A percentile compares a stretch with the other conserved stretches of the same genome.
Conservation (phyloP, 2,329 filamentous ascomycete genomes). For the Didymella exigua region DNA sequence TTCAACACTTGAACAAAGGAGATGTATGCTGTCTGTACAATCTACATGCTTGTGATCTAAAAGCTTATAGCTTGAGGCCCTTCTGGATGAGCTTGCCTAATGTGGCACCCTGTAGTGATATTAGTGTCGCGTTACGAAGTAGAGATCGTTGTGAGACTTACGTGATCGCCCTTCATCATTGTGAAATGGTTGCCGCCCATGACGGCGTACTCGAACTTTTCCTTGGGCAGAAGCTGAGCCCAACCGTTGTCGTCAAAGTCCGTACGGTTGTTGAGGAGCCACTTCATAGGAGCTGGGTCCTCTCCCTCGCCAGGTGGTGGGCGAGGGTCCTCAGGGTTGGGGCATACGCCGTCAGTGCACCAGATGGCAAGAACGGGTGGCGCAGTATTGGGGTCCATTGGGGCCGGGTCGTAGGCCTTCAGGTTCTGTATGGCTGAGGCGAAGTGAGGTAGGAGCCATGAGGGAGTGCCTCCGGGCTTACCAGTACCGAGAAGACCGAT, state of each 20-base stretch:
- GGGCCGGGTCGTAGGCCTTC: slow-evolving; percentile 70
- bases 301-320: slow-evolving; percentile 66
- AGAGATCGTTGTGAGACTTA: slow-evolving; percentile 38
- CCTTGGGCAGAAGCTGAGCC: slow-evolving; percentile 67
- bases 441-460: slow-evolving; percentile 78
- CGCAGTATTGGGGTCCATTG: slow-evolving; percentile 63
- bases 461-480: slow-evolving; percentile 64
- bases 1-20: slow-evolving; percentile 46
- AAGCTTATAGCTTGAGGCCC: slow-evolving; percentile 45
- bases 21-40: slow-evolving; percentile 36
- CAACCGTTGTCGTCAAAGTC: slow-evolving; percentile 74
- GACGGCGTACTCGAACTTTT: slow-evolving; percentile 67
- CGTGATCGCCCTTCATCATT: slow-evolving; percentile 71
- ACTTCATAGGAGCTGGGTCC: slow-evolving; percentile 62
- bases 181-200: slow-evolving; percentile 77
- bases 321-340: slow-evolving; percentile 67
- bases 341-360: slow-evolving; percentile 76
- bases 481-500: slow-evolving; percentile 73
- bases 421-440: slow-evolving; percentile 70
- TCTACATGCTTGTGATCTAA: slow-evolving; percentile 12
- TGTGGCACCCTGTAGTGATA: slow-evolving; percentile 41
- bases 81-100: slow-evolving; percentile 53
- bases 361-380: slow-evolving; percentile 71
- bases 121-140: slow-evolving; percentile 29
- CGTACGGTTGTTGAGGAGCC: slow-evolving; percentile 73